Conservation (phyloP, 2,329 filamentous ascomycete species). For the Cryphonectria nitschkei region DNA sequence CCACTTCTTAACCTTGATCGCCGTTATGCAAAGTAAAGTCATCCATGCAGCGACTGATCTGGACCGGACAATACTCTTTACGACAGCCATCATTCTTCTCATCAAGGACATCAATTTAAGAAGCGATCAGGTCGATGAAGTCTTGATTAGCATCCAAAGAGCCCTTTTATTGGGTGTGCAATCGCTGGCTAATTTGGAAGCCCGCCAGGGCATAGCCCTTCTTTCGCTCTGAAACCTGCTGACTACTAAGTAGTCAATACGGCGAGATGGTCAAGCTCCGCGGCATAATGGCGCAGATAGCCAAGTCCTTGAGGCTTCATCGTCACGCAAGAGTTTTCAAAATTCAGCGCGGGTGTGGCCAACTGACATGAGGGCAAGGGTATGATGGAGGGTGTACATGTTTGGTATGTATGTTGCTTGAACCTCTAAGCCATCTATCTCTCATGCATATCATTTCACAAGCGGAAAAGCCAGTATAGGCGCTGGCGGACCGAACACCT, state of each 20-base stretch:
- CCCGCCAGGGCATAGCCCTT: constrained; percentile 13
- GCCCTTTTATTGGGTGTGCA: not conserved
- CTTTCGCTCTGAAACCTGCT: constrained; percentile 5
- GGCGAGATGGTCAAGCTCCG: constrained; percentile 15
- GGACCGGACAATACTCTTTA: constrained; percentile 8
- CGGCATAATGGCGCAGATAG: constrained; percentile 15
- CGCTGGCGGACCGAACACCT: too few relatives aligned
- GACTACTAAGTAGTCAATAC: constrained; percentile 3
- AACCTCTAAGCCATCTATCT: too few relatives aligned
- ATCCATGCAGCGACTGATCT: constrained; percentile 1
- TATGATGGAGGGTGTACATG: constrained; percentile 24
- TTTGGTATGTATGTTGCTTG: constrained; percentile 9
- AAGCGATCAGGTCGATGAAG: not conserved
- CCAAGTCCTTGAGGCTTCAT: constrained; percentile 17
- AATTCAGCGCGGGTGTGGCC: constrained; percentile 10
- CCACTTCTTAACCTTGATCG: constrained; percentile 1
- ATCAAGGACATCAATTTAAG: not conserved
- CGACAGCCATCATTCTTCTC: not conserved
- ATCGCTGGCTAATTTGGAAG: constrained; percentile 12
- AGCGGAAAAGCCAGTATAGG: too few relatives aligned
- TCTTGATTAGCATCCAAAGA: not conserved
- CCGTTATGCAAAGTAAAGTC: not conserved
- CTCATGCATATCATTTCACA: too few relatives aligned
- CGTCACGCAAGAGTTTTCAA: constrained; percentile 18
- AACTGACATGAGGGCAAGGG: constrained; percentile 4